Evolutionary conservation across 257 asterid genomes (phyloP), one percentile per base, ranked within the genome.

Genomic region (Solanum pennellii): DNA sequence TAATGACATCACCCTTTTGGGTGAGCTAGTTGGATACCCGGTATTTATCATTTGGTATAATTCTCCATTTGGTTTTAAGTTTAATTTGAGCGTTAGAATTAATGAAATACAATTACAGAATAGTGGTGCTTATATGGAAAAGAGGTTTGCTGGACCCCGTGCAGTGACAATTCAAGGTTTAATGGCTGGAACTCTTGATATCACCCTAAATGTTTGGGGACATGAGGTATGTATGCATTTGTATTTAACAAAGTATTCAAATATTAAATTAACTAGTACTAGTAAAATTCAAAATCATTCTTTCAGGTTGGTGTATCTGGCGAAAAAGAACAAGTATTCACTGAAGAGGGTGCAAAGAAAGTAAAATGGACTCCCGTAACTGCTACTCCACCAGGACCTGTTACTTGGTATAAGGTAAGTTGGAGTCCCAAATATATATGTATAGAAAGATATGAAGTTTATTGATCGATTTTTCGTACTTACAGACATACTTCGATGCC

Each of bases 81-180:
- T 45, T 12, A 45, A 12, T 15, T 31, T 71, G 9, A 31, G 2
- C 59, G 2, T 15, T 3, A 4, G 0, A 31, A 31, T 37, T 37
- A n/a, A 21, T 82, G 5, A 47, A 25, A 44, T 47, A 45, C 52
- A 45, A 79, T 11, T 90, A 25, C 75, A 97, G 99, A 97, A 97
- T 87, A 97, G 99, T 66, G 99, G 99, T 83, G 99, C 98, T 18
- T 95, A 89, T 89, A 97, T 97, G 99, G 99, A 97, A 90, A 97
- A 71, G 93, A 91, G 99, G 86, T 96, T 92, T 88, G 98, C 99
- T 3, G 99, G 99, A 82, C 98, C 98, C 0, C 87, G 92, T 93
- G 95, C 90, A 13, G 83, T 97, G 71, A 90, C 93, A 12, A 79
- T 97, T 56, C 96, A 94, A 83, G 99, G 99, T 21, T 87, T 96